Base-by-base conservation (phyloP, 2,329 filamentous ascomycete genomes). In the Talaromyces sp. region DNA sequence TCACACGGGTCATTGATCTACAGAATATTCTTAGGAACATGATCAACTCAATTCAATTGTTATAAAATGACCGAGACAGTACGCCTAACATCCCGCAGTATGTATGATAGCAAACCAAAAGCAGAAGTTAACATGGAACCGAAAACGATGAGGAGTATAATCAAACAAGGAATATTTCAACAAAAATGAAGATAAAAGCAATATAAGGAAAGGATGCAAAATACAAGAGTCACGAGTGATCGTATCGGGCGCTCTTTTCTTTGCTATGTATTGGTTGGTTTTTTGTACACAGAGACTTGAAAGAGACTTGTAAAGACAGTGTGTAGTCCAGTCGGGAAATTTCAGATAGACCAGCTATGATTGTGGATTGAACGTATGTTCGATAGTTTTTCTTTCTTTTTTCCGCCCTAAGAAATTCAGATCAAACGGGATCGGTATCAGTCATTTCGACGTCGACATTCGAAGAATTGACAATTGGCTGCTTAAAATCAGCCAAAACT, bases 401-500 rank as follows among this genome's bases (percentile, higher is more conserved):
- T 14, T 24, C 11, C 14, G 10, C 22, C 14, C 22, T 24, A 11
- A 22, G 10, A 6, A 19, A 8, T 14, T 8, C 33, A 56, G 24
- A 64, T 66, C 56, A 66, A 54, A 56, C 45, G 31, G 56, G 48
- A 60, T 56, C 39, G 14, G 60, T 43, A 13, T 41, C 65, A 1
- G 61, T 63, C 65, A 66, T 66, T 61, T 66, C 65, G 24, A 66
- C 56, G 11, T 66, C 65, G 16, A 57, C 50, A 31, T 65, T 41
- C 14, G 63, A 19, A 19, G 57, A 33, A 43, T 61, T 52, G 22
- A 64, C 37, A 31, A 66, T 60, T 24, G 65, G 65, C 14, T 62
- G 54, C 24, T 66, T 66, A 13, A 66, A 33, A 54, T 66, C 65
- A 37, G 47, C 10, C 13, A 54, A 11, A 39, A 62, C 52, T 22